Conservation (phyloP, 2,329 filamentous ascomycete species). For the Onygenales sp. region DNA sequence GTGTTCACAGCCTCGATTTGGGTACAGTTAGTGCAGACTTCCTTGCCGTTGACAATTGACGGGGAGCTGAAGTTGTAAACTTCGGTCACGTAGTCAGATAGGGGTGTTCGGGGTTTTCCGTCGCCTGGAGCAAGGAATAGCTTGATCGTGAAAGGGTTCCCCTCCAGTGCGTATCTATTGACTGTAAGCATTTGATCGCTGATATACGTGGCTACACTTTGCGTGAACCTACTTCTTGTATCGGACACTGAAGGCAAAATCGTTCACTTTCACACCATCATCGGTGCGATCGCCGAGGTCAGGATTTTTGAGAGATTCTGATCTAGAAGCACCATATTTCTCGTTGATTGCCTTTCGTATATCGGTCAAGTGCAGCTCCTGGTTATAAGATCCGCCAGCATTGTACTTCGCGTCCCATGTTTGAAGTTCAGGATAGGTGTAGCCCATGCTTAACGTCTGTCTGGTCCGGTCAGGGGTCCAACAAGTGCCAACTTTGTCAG, state of each 20-base stretch:
- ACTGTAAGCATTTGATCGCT: not conserved
- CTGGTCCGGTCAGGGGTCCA: not conserved
- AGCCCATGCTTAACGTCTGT: not conserved
- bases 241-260: constrained; percentile 1
- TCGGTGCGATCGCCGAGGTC: not conserved
- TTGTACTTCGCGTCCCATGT: constrained; percentile 2
- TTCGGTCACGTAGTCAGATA: constrained; percentile 1
- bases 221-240: not conserved
- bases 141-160: not conserved
- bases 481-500: not conserved
- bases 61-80: constrained; percentile 4
- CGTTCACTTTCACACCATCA: constrained; percentile 1
- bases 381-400: not conserved
- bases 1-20: not conserved
- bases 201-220: not conserved
- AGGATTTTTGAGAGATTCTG: not conserved
- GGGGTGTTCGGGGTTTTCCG: constrained; percentile 1
- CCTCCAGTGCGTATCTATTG: not conserved
- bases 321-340: constrained; percentile 1
- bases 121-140: constrained; percentile 1
- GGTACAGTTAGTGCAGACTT: constrained; percentile 1
- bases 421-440: constrained; percentile 4
- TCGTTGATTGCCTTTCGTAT: not conserved
- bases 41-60: not conserved
- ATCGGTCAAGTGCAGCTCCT: not conserved